Conservation (phyloP, 2,329 filamentous ascomycete genomes). For the Colletotrichum sidae region DNA sequence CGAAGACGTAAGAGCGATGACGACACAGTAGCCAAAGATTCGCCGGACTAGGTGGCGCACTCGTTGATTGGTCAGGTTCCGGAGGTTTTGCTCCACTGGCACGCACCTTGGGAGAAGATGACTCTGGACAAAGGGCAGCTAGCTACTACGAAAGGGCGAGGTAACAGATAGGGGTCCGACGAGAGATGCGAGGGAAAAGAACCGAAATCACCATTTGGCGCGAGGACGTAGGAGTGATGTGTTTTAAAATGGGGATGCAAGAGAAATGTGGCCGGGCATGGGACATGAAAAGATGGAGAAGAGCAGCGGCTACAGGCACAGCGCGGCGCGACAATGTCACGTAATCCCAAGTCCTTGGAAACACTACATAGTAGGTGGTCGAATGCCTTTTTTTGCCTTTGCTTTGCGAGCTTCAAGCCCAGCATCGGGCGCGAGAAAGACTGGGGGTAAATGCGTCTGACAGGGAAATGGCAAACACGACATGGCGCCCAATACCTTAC, state of each 20-base stretch:
- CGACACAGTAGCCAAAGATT: constrained; percentile 32
- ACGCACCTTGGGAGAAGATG: constrained; percentile 1
- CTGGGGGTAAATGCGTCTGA: constrained; percentile 13
- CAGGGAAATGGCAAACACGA: constrained; percentile 7
- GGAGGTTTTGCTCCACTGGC: constrained; percentile 25
- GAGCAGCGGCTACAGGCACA: background rate
- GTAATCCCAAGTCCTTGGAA: background rate
- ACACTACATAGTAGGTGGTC: too few relatives aligned
- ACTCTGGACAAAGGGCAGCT: background rate
- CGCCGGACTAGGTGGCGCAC: constrained; percentile 19
- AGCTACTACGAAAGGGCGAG: constrained; percentile 15
- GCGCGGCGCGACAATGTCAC: too few relatives aligned
- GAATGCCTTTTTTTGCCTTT: background rate
- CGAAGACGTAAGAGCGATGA: constrained; percentile 31
- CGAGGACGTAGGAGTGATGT: constrained; percentile 22
- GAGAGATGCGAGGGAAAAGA: background rate
- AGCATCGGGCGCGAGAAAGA: background rate
- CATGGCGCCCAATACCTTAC: background rate
- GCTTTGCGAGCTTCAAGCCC: constrained; percentile 29
- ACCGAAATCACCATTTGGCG: background rate
- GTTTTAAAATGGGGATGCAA: constrained; percentile 2
- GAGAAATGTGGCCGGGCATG: constrained; percentile 3
- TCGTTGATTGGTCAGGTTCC: constrained; percentile 28
- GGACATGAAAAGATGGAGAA: constrained; percentile 11
- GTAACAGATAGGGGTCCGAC: background rate